Base-by-base conservation (phyloP, 257 asterid genomes). In the Primulina tabacum region DNA sequence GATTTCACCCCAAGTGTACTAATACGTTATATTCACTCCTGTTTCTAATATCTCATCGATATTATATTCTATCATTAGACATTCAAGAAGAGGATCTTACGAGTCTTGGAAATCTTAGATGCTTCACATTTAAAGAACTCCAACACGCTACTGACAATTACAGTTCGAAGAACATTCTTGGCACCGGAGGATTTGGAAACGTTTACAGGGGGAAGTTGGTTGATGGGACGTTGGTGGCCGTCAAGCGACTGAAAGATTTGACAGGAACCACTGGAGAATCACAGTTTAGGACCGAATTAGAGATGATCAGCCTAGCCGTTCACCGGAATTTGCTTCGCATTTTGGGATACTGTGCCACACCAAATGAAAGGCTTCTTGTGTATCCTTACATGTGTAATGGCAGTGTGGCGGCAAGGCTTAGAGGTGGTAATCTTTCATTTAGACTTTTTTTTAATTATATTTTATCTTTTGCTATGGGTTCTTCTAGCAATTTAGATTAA, bases 311-410 rank as follows among this genome's bases (percentile, higher is more conserved):
- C 78, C 75, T 94, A 64, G 97, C 99, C 1, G 97, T 91, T 71
- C 99, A 94, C 67, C 81, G 97, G 20, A 91, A 94, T 80, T 69
- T 94, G 83, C 96, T 94, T 28, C 85, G 92, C 2, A 74, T 89
- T 14, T 74, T 86, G 26, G 99, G 99, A 61, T 94, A 89, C 43
- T 89, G 97, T 35, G 95, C 90, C 60, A 79, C 86, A 20, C 80
- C 89, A 0, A 84, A 55, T 28, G 97, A 94, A 60, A 84, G 95
- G 30, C 96, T 94, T 61, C 84, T 94, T n/a, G 96, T 94, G 4
- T 94, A 94, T 78, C 99, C 99, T 26, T 91, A 81, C 74, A 94
- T 94, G 99, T 81, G 90, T 21, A 94, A 94, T 72, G 99, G 99
- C 56, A 94, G 99, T 37, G 92, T 89, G 26, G 96, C 99, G 0